Percentiles rank a stretch among this genome's conserved stretches.
Evolutionary conservation across 2,329 filamentous ascomycete species (phyloP).

Genomic region (Diaporthe humulicola): DNA sequence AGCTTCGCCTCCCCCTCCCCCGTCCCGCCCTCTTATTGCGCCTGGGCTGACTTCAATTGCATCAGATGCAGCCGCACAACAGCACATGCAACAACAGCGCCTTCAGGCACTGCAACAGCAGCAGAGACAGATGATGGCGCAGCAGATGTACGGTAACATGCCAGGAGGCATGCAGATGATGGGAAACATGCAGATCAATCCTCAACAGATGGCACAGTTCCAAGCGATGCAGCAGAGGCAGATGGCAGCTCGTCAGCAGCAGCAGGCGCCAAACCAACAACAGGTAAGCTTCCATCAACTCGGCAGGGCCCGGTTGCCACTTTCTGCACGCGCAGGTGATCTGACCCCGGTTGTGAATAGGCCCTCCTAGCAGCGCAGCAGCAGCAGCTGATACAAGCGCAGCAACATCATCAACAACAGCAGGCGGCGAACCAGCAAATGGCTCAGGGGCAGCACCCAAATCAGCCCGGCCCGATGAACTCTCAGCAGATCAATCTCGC

Average conservation of each 20-base stretch:
- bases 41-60: slow-evolving; percentile 44
- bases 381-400: slow-evolving; percentile 56
- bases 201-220: slow-evolving; percentile 52
- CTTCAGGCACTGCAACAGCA: slow-evolving; percentile 65
- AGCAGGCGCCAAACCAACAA: slow-evolving; percentile 39
- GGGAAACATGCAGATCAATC: slow-evolving; percentile 57
- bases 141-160: slow-evolving; percentile 67
- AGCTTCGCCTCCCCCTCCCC: neutral
- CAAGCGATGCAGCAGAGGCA: slow-evolving; percentile 46
- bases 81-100: slow-evolving; percentile 68
- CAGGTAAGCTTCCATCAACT: slow-evolving; percentile 43
- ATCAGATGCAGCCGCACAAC: slow-evolving; percentile 45
- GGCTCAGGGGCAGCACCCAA: slow-evolving; percentile 58
- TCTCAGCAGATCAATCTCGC: slow-evolving; percentile 55
- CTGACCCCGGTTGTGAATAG: slow-evolving; percentile 43
- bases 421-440: slow-evolving; percentile 56
- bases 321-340: slow-evolving; percentile 35
- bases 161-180: slow-evolving; percentile 65
- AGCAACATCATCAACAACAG: slow-evolving; percentile 57
- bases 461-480: slow-evolving; percentile 63
- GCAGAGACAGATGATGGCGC: slow-evolving; percentile 66
- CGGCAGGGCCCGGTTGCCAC: slow-evolving; percentile 36
- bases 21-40: neutral
- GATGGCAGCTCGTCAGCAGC: slow-evolving; percentile 39
- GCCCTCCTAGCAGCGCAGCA: slow-evolving; percentile 61